Base-by-base conservation (phyloP, 192 early-diverging fungal genomes). In the Powellomyces hirtus region DNA sequence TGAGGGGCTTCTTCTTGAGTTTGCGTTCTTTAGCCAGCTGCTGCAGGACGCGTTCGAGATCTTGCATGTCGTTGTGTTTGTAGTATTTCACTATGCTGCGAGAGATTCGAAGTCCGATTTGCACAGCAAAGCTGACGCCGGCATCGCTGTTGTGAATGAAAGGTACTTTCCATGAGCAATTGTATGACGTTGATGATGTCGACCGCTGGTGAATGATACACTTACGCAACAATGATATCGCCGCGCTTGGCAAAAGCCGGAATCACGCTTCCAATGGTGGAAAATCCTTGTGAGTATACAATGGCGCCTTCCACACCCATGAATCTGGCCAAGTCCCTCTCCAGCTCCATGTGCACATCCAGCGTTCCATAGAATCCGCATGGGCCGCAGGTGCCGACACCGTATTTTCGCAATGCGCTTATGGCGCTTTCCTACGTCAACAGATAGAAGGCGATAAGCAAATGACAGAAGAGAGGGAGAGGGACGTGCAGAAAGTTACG, bases 51-150 rank as follows among this genome's bases (percentile, higher is more conserved):
- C 87, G 88, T 74, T 98, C 94, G 20, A 98, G 77, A 69, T 98
- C 95, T 8, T 87, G 81, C 91, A 98, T 91, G 70, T 98, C 94
- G 74, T 98, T 97, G 81, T 98, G 96, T 69, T 95, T 95, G 74
- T 87, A 98, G 80, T 84, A 95, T 66, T 88, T 87, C 55, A 98
- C 86, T 71, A 82, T 90, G 59, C 91, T 93, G 40, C 96, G 83
- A n/a, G 95, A 94, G 44, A 97, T 90, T 65, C 88, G 84, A 14
- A 92, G 83, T 24, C 93, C 95, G 70, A 94, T 94, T 64, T 95
- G 92, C 50, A 95, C 80, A 1, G 93, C 83, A 82, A 96, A 94
- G 70, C 81, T 90, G 65, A 91, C 86, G 44, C 86, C 91, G 31
- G 95, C 92, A 70, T 98, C 96, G 60, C 93, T 93, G 58, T 22